These are phyloP conservation scores for Casaregolazyma lundiana DNA, from an alignment of 1,139 yeast species.

Conservation along the genomic window DNA sequence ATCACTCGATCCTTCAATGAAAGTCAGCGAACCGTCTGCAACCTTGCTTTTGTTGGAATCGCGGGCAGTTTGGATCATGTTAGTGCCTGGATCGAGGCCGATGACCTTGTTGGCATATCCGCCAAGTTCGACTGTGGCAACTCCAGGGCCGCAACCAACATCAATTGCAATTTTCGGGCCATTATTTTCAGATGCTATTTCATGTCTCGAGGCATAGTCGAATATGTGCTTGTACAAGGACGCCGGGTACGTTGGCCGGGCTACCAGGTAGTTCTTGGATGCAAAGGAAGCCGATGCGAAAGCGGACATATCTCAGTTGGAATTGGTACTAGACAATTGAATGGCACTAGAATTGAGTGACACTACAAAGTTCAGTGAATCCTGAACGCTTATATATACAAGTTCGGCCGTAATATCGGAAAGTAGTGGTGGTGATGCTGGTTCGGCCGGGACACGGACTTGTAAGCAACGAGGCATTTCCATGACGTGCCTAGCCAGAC, in stretches of 20 bases:
- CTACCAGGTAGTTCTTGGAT: slow-evolving; percentile 52
- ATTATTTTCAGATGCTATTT: not conserved
- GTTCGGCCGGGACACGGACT: not conserved
- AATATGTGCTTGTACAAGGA: slow-evolving; percentile 46
- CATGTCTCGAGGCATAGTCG: slow-evolving; percentile 35
- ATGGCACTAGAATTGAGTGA: too few species aligned
- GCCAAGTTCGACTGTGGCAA: slow-evolving; percentile 56
- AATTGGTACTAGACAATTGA: too few species aligned
- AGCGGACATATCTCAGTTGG: slow-evolving; percentile 50
- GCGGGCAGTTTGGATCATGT: slow-evolving; percentile 56
- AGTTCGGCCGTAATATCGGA: not conserved
- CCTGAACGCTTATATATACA: not conserved
- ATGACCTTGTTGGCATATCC: slow-evolving; percentile 43
- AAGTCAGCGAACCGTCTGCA: slow-evolving; percentile 26
- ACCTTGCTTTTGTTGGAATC: slow-evolving; percentile 17
- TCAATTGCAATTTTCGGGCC: slow-evolving; percentile 41
- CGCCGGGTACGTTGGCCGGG: slow-evolving; percentile 64
- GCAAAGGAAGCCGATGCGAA: slow-evolving; percentile 58
- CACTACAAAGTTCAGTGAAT: too few species aligned
- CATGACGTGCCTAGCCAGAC: too few species aligned
- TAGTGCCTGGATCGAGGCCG: slow-evolving; percentile 64
- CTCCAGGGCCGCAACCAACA: slow-evolving; percentile 84
- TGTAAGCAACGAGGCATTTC: not conserved
- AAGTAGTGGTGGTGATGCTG: not conserved
- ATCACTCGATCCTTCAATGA: slow-evolving; percentile 37